Percentiles rank a stretch among this genome's conserved stretches.
These are phyloP conservation scores for Boletus subparvulus DNA, from an alignment of 768 basidiomycete species.

Conservation along the genomic window DNA sequence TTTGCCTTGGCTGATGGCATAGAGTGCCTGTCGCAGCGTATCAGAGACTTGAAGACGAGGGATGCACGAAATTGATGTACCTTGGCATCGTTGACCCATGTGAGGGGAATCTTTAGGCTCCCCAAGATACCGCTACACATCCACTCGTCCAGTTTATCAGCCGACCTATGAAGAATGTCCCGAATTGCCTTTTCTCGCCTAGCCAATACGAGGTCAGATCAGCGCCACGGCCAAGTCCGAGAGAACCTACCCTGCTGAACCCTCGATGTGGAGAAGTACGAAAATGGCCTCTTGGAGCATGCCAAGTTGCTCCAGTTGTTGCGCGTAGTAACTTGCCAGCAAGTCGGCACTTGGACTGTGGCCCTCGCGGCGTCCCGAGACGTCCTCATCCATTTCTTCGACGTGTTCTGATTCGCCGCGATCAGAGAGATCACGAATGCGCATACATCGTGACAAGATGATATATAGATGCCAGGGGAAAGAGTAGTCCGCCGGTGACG, in stretches of 20 bases:
- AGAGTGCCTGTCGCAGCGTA: slow-evolving; percentile 53
- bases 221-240: not conserved
- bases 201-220: slow-evolving; percentile 10
- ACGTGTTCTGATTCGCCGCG: slow-evolving; percentile 50
- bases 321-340: slow-evolving; percentile 80
- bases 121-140: slow-evolving; percentile 67
- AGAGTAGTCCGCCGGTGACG: slow-evolving; percentile 77
- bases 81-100: slow-evolving; percentile 92
- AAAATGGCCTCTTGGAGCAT: slow-evolving; percentile 86
- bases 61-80: slow-evolving; percentile 36
- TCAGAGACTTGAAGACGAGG: not conserved
- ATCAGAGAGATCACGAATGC: slow-evolving; percentile 86
- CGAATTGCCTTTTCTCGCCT: slow-evolving; percentile 84
- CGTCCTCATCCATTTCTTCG: slow-evolving; percentile 38
- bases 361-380: slow-evolving; percentile 59
- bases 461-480: slow-evolving; percentile 93
- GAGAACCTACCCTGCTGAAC: slow-evolving; percentile 64
- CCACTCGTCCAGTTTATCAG: slow-evolving; percentile 68
- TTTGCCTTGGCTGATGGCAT: slow-evolving; percentile 58
- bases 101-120: slow-evolving; percentile 74
- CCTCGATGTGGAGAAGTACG: slow-evolving; percentile 86
- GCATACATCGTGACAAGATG: slow-evolving; percentile 78
- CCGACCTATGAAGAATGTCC: slow-evolving; percentile 73
- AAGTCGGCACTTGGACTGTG: slow-evolving; percentile 83
- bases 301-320: slow-evolving; percentile 78